phyloP scores from a whole-genome alignment of 2,329 filamentous ascomycete species.

The Beauveria caledonica region DNA sequence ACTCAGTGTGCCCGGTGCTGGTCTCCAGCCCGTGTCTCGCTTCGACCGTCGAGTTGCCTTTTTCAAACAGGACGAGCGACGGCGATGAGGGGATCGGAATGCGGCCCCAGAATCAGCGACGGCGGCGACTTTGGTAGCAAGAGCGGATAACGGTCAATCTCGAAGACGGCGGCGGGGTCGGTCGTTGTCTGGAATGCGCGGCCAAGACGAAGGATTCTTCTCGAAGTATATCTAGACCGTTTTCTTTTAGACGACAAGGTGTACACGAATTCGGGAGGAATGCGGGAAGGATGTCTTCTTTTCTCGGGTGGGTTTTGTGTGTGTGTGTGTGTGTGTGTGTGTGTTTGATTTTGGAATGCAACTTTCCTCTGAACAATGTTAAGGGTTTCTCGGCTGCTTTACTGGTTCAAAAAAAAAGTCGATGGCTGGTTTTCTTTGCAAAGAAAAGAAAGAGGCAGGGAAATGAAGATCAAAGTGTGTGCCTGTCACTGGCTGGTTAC shows the following conservation, averaged over 20 bases:
- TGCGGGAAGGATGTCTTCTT: background rate
- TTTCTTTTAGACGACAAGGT: slow-evolving; percentile 2
- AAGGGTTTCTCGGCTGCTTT: background rate
- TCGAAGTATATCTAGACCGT: background rate
- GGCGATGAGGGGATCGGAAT: background rate
- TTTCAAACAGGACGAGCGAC: background rate
- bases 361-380: slow-evolving; percentile 6
- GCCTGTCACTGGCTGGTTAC: background rate
- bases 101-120: background rate
- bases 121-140: background rate
- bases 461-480: background rate
- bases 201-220: background rate
- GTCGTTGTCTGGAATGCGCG: background rate
- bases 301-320: background rate
- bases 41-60: background rate
- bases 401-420: background rate
- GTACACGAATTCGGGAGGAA: background rate
- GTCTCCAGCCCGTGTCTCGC: background rate
- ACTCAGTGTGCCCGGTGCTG: background rate
- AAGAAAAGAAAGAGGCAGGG: slow-evolving; percentile 1
- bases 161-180: background rate
- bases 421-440: slow-evolving; percentile 5
- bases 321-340: background rate
- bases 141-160: background rate
- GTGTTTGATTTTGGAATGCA: slow-evolving; percentile 8